Evolutionary conservation across 768 basidiomycete species (phyloP).

Genomic region (Mycena crocata): DNA sequence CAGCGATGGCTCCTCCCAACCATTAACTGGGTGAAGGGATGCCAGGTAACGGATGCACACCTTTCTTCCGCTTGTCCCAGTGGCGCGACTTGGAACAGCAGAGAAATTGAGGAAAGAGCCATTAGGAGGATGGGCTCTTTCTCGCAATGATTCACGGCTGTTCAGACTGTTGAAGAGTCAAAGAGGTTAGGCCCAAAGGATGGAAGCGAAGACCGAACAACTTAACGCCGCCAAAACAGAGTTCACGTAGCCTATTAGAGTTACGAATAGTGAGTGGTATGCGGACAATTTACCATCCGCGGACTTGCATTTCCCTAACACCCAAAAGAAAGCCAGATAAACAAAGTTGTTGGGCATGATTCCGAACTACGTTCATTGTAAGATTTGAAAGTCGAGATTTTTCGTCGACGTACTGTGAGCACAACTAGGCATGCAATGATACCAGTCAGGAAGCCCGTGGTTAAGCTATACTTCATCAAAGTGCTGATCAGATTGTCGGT

Average conservation of each 20-base stretch:
- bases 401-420: slow-evolving; percentile 46
- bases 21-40: not conserved
- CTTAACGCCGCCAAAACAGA: slow-evolving; percentile 63
- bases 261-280: not conserved
- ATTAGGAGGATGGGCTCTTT: slow-evolving; percentile 47
- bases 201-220: slow-evolving; percentile 22
- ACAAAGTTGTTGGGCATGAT: slow-evolving; percentile 60
- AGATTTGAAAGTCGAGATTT: not conserved
- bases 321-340: slow-evolving; percentile 64
- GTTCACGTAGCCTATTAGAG: slow-evolving; percentile 59
- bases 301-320: slow-evolving; percentile 60
- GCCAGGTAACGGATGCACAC: not conserved
- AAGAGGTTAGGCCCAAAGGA: slow-evolving; percentile 4
- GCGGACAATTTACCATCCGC: not conserved
- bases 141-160: slow-evolving; percentile 59
- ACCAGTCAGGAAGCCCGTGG: slow-evolving; percentile 58
- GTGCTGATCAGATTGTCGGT: slow-evolving; percentile 59
- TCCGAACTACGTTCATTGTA: slow-evolving; percentile 47
- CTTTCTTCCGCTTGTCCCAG: slow-evolving; percentile 1
- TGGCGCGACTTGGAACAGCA: slow-evolving; percentile 2
- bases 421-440: slow-evolving; percentile 56
- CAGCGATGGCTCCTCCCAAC: slow-evolving; percentile 13
- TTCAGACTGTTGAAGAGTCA: slow-evolving; percentile 50
- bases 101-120: slow-evolving; percentile 52
- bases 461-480: slow-evolving; percentile 56